Conservation (phyloP, 768 basidiomycete genomes). For the Calocybe cyanea region DNA sequence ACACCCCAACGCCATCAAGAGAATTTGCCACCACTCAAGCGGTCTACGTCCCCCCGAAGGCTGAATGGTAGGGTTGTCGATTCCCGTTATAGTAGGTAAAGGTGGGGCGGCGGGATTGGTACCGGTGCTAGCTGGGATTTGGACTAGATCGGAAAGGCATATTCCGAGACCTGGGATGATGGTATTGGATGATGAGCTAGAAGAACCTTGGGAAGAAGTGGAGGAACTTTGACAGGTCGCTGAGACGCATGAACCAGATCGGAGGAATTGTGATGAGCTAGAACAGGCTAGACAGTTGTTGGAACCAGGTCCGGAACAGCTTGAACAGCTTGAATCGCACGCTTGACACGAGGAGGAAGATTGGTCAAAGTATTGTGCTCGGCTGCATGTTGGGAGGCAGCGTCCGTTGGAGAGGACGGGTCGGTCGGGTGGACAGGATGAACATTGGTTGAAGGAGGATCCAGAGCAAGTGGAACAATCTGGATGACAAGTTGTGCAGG, state of each 20-base stretch:
- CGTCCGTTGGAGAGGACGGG: slow-evolving; percentile 75
- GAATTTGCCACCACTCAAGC: slow-evolving; percentile 80
- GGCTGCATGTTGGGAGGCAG: slow-evolving; percentile 74
- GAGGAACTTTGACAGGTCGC: slow-evolving; percentile 57
- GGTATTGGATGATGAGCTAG: too few species aligned
- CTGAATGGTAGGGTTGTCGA: slow-evolving; percentile 43
- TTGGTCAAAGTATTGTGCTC: slow-evolving; percentile 68
- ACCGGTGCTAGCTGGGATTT: slow-evolving; percentile 42
- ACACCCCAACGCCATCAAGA: slow-evolving; percentile 79
- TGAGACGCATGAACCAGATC: slow-evolving; percentile 58
- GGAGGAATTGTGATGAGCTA: slow-evolving; percentile 56
- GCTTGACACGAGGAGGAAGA: slow-evolving; percentile 60
- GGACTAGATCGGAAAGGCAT: slow-evolving; percentile 75
- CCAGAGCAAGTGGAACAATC: slow-evolving; percentile 86
- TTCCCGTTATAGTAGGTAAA: slow-evolving; percentile 55
- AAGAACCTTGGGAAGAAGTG: too few species aligned
- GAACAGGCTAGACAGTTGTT: slow-evolving; percentile 74
- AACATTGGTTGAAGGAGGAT: slow-evolving; percentile 74
- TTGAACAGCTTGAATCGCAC: slow-evolving; percentile 76
- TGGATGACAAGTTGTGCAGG: slow-evolving; percentile 76
- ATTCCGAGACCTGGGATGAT: slow-evolving; percentile 71
- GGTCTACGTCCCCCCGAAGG: slow-evolving; percentile 23
- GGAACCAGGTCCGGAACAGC: slow-evolving; percentile 67
- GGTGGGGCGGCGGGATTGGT: slow-evolving; percentile 39
- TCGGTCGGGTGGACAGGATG: slow-evolving; percentile 58